Evolutionary conservation across 345 rosid genomes (phyloP).

Genomic region (Eucalyptus regnans): DNA sequence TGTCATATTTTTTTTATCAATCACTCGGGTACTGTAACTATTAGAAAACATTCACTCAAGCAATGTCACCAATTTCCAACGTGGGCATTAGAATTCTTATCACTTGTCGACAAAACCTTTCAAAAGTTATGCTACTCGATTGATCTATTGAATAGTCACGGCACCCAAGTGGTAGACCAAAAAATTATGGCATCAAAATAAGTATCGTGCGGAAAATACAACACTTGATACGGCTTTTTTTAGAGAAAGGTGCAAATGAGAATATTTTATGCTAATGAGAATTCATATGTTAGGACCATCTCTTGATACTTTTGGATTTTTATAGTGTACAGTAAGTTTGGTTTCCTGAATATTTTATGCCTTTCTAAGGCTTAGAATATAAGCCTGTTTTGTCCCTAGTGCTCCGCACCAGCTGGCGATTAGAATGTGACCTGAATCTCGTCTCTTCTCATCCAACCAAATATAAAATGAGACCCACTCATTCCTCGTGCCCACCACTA

Average conservation of each 20-base stretch:
- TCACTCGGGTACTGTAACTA: fast-evolving
- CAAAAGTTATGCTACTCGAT: neutral
- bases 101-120: fast-evolving
- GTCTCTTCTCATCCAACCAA: neutral
- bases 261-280: neutral
- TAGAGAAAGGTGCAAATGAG: neutral
- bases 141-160: fast-evolving
- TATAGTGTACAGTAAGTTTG: neutral
- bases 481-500: neutral
- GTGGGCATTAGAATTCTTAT: too few relatives aligned
- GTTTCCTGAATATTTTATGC: neutral
- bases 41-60: too few relatives aligned
- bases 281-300: neutral
- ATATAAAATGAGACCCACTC: neutral
- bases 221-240: neutral
- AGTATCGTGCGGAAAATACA: neutral
- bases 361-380: neutral
- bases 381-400: neutral
- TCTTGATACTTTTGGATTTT: neutral
- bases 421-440: neutral
- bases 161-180: neutral
- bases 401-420: neutral
- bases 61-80: neutral
- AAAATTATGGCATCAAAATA: neutral
- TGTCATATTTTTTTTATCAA: too few relatives aligned